phyloP scores from a whole-genome alignment of 2,329 filamentous ascomycete genomes.

The Lasiodiplodia sp. region DNA sequence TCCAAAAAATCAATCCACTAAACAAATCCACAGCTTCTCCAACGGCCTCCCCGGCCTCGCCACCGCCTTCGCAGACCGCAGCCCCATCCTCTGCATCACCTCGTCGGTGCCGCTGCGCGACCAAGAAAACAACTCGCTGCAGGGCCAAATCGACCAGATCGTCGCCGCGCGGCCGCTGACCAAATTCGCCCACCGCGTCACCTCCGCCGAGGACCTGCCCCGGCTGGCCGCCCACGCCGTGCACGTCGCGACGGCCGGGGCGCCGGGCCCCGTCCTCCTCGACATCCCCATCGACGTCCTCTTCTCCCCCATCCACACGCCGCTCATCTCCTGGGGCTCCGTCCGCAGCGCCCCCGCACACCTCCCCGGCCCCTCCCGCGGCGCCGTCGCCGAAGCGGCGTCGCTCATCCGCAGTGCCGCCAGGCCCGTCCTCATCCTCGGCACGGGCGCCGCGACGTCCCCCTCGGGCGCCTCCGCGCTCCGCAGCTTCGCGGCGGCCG shows the following conservation, averaged over 20 bases:
- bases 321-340: constrained; percentile 51
- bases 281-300: constrained; percentile 52
- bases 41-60: constrained; percentile 56
- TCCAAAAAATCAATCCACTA: no score
- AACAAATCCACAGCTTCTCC: constrained; percentile 45
- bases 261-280: constrained; percentile 47
- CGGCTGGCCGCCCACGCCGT: constrained; percentile 54
- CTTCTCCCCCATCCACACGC: constrained; percentile 50
- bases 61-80: constrained; percentile 55
- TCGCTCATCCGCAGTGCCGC: constrained; percentile 44
- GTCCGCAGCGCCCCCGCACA: constrained; percentile 45
- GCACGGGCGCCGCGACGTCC: constrained; percentile 45
- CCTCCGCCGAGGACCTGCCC: constrained; percentile 54
- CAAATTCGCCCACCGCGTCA: constrained; percentile 56
- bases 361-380: constrained; percentile 46
- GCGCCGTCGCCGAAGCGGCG: constrained; percentile 44
- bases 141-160: constrained; percentile 57
- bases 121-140: constrained; percentile 55
- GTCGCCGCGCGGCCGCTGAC: constrained; percentile 53
- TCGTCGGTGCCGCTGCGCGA: constrained; percentile 54
- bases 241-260: constrained; percentile 48
- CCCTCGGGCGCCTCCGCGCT: constrained; percentile 42
- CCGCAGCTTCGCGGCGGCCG: constrained; percentile 41
- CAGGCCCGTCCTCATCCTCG: constrained; percentile 52
- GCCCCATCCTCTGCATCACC: constrained; percentile 55